Evolutionary conservation across 805 yeast species (phyloP).

Genomic region (Candida arabinofermentans): DNA sequence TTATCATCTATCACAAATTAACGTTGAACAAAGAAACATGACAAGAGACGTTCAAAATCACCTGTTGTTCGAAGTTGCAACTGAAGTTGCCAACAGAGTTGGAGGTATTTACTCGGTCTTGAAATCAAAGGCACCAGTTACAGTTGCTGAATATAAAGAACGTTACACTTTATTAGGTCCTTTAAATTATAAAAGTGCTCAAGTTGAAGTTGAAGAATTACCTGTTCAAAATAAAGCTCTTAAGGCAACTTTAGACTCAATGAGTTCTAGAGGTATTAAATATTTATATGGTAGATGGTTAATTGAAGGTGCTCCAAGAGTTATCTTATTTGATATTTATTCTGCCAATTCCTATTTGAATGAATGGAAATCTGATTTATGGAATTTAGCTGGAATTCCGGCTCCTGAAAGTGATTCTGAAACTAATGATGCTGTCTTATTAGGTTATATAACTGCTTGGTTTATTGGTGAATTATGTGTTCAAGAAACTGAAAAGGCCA

Average conservation of each 20-base stretch:
- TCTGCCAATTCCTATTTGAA: slow-evolving; percentile 67
- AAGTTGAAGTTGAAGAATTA: slow-evolving; percentile 77
- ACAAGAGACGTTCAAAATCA: slow-evolving; percentile 85
- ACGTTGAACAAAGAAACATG: slow-evolving; percentile 37
- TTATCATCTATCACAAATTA: too few relatives aligned
- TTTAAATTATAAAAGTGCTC: slow-evolving; percentile 65
- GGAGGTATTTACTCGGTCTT: slow-evolving; percentile 97
- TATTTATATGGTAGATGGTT: slow-evolving; percentile 94
- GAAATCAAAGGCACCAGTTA: slow-evolving; percentile 94
- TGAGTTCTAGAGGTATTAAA: slow-evolving; percentile 76
- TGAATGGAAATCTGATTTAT: slow-evolving; percentile 93
- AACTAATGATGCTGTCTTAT: slow-evolving; percentile 85
- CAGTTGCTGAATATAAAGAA: slow-evolving; percentile 87
- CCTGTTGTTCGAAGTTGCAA: slow-evolving; percentile 87
- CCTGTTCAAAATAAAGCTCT: slow-evolving; percentile 45
- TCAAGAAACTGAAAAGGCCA: slow-evolving; percentile 81
- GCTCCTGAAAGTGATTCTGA: slow-evolving; percentile 86
- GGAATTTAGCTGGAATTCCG: slow-evolving; percentile 91
- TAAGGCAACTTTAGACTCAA: slow-evolving; percentile 63
- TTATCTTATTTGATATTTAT: slow-evolving; percentile 78
- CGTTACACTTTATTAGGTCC: slow-evolving; percentile 89
- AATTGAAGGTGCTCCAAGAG: slow-evolving; percentile 96
- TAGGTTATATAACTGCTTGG: slow-evolving; percentile 96
- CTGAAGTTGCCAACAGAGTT: slow-evolving; percentile 96
- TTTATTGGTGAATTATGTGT: slow-evolving; percentile 90